Percentiles rank a stretch among this genome's conserved stretches.
These are phyloP conservation scores for Cynara cardunculus DNA, from an alignment of 129 eudicot genomes.

Conservation along the genomic window DNA sequence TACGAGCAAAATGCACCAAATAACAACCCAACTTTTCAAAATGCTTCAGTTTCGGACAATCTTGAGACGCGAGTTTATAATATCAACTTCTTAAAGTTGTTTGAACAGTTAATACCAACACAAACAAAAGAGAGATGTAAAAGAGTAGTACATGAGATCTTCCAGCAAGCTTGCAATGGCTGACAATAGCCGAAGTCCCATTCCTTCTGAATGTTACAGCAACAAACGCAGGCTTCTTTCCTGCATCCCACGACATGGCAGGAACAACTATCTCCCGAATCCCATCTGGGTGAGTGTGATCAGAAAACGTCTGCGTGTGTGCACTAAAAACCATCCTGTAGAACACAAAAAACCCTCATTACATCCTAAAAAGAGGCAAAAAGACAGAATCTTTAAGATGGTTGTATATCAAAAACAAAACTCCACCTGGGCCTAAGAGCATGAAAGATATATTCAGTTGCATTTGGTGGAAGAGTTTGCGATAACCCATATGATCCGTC, in stretches of 20 bases:
- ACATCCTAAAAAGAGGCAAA: background rate
- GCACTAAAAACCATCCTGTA: conserved; percentile 52
- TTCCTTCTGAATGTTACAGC: conserved; percentile 43
- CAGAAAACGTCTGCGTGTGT: conserved; percentile 42
- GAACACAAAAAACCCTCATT: background rate
- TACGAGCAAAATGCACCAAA: background rate
- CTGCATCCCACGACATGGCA: conserved; percentile 59
- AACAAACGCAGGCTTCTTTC: conserved; percentile 50
- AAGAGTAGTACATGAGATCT: conserved; percentile 42
- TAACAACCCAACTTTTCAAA: background rate
- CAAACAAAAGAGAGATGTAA: conserved; percentile 27
- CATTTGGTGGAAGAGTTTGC: conserved; percentile 51
- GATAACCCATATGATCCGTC: conserved; percentile 41
- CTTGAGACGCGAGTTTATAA: background rate
- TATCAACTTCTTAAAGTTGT: conserved; percentile 35
- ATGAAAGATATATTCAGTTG: conserved; percentile 58
- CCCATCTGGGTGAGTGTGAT: conserved; percentile 47
- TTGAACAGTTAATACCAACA: conserved; percentile 36
- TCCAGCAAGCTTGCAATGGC: conserved; percentile 48
- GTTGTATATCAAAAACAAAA: background rate
- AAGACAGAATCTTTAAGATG: background rate
- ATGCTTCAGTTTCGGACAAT: background rate
- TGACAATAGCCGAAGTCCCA: conserved; percentile 34
- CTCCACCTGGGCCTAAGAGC: conserved; percentile 49
- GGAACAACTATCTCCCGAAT: conserved; percentile 57